Conservation (phyloP, 2,329 filamentous ascomycete species). For the Blumeriella jaapii region DNA sequence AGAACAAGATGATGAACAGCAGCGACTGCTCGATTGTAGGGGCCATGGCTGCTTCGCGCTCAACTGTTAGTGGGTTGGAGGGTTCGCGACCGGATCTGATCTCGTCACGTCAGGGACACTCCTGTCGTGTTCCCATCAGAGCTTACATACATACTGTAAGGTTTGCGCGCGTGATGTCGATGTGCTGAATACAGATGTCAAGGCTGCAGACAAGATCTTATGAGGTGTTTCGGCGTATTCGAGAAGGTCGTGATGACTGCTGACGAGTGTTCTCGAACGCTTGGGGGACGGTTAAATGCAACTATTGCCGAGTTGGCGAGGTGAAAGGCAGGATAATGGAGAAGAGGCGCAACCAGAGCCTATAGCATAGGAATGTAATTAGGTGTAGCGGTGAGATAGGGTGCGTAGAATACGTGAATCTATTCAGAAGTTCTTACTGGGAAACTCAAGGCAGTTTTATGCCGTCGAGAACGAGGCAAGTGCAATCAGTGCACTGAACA, state of each 20-base stretch:
- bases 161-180: neutral
- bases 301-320: neutral
- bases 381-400: neutral
- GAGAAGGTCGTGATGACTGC: no score
- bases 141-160: neutral
- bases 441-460: no score
- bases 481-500: no score
- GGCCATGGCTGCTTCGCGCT: constrained; percentile 10
- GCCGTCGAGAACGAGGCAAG: no score
- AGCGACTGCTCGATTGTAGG: constrained; percentile 11
- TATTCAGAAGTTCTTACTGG: neutral
- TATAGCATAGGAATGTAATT: neutral
- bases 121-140: neutral
- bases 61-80: neutral
- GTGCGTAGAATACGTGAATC: neutral
- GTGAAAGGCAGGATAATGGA: no score
- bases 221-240: neutral
- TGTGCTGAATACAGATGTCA: neutral
- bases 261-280: no score
- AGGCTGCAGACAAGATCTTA: neutral
- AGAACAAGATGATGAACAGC: constrained; percentile 14
- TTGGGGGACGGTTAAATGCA: neutral
- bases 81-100: neutral
- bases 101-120: neutral
- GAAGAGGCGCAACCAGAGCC: neutral